phyloP scores from a whole-genome alignment of 2,329 filamentous ascomycete genomes.

The Mycosphaerelloides madeirae region DNA sequence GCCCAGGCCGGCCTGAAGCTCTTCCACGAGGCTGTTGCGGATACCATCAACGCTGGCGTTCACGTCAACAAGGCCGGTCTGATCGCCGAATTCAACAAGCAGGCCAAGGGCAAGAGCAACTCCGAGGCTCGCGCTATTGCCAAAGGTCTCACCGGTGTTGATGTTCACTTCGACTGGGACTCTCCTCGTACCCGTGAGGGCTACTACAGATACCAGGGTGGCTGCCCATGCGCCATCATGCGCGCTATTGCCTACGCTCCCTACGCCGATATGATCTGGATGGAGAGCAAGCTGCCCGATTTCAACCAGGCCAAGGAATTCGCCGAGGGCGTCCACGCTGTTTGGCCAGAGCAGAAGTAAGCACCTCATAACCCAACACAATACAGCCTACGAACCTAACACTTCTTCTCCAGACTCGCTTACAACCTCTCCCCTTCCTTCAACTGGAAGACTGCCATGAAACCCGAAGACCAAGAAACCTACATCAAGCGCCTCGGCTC shows the following conservation, averaged over 20 bases:
- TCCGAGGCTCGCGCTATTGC: constrained; percentile 75
- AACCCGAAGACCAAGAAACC: constrained; percentile 85
- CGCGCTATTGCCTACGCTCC: constrained; percentile 88
- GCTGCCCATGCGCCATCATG: constrained; percentile 87
- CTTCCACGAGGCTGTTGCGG: constrained; percentile 84
- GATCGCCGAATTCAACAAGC: constrained; percentile 60
- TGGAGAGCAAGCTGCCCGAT: constrained; percentile 97
- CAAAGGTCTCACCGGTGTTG: constrained; percentile 67
- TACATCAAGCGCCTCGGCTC: constrained; percentile 85
- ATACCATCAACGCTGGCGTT: constrained; percentile 67
- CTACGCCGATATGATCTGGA: constrained; percentile 96
- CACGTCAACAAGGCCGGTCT: constrained; percentile 65
- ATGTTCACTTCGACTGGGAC: constrained; percentile 94
- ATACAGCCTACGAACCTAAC: constrained; percentile 13
- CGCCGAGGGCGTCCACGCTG: constrained; percentile 84
- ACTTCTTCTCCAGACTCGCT: constrained; percentile 59
- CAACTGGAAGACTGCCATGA: constrained; percentile 99
- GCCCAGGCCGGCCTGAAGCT: constrained; percentile 73
- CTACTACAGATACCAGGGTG: constrained; percentile 88
- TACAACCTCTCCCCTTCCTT: constrained; percentile 99
- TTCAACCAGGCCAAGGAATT: constrained; percentile 89
- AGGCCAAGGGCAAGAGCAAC: constrained; percentile 79
- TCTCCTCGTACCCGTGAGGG: constrained; percentile 88
- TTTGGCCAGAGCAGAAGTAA: constrained; percentile 94
- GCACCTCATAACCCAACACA: constrained; percentile 33